Evolutionary conservation across 176 grass and related monocot species (phyloP), one percentile per base, ranked within the genome.

Genomic region (Eleusine coracana): DNA sequence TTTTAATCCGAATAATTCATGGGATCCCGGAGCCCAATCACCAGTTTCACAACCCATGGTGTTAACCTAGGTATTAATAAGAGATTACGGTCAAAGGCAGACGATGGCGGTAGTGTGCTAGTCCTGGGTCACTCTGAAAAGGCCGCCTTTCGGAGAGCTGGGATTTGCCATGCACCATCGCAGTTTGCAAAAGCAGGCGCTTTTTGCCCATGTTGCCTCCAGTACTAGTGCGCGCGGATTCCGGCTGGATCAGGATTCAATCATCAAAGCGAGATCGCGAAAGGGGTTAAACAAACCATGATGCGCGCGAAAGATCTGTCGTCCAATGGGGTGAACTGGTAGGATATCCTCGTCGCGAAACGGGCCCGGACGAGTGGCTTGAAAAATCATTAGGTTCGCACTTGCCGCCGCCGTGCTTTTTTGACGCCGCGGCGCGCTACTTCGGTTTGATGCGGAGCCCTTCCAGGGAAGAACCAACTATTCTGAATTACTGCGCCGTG

Each of bases 221-320:
- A 48, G 14, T 34, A 34, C 59, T 7, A 40, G 10, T 18, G 11
- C 20, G 11, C 20, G 51, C 65, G 65, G 69, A 61, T 23, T 42
- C 66, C 14, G 83, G 54, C 74, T 20, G 83, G 83, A 85, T 71
- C 74, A 66, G 49, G 74, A 61, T 62, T 25, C 9, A 36, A 11
- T 18, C 41, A 11, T 18, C 41, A 34, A 59, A 23, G 20, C 48
- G 63, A 60, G 10, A 23, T n/a, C 13, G 16, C 70, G 12, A 40
- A 14, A 13, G 14, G 45, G 48, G 20, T 0, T 5, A 7, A 5
- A 2, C 4, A 66, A 83, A 39, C 38, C 39, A 65, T 65, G 31
- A 7, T 4, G 38, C 23, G 40, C 18, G 28, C 12, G 9, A 38
- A 27, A 51, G 45, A 28, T 50, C 42, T 41, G 0, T 10, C 3